These are phyloP conservation scores for Amaranthus tricolor DNA, from an alignment of 179 eudicot genomes.

Conservation along the genomic window DNA sequence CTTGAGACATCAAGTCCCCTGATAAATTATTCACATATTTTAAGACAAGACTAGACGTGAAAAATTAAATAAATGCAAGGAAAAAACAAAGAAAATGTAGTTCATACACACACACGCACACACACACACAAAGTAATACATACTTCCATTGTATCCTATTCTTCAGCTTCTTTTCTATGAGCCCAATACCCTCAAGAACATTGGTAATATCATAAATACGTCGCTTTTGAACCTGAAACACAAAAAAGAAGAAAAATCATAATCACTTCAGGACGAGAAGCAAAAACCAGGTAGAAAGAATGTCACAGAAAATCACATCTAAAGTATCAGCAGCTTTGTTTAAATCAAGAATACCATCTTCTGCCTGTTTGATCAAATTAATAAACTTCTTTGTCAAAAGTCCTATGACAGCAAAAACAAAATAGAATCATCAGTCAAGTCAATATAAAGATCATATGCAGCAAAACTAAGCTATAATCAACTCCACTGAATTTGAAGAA, in stretches of 20 bases:
- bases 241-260: constrained; percentile 25
- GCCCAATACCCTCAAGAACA: constrained; percentile 95
- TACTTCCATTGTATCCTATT: constrained; percentile 99
- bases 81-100: background rate
- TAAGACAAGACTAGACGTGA: constrained; percentile 14
- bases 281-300: constrained; percentile 7
- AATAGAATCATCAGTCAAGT: background rate
- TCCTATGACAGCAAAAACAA: constrained; percentile 38
- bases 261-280: constrained; percentile 2
- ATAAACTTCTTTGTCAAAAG: constrained; percentile 86
- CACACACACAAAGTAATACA: constrained; percentile 23
- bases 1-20: constrained; percentile 89
- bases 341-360: constrained; percentile 92
- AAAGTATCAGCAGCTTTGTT: constrained; percentile 87
- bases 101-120: background rate
- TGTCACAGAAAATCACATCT: constrained; percentile 44
- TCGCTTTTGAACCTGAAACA: constrained; percentile 82
- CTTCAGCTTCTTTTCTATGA: constrained; percentile 89
- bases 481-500: background rate
- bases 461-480: background rate
- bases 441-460: constrained; percentile 9
- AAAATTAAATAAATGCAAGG: background rate
- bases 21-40: constrained; percentile 31
- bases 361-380: constrained; percentile 80
- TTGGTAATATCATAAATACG: constrained; percentile 94